phyloP scores from a whole-genome alignment of 2,329 filamentous ascomycete species.

The Penicillium fuscoglaucum region DNA sequence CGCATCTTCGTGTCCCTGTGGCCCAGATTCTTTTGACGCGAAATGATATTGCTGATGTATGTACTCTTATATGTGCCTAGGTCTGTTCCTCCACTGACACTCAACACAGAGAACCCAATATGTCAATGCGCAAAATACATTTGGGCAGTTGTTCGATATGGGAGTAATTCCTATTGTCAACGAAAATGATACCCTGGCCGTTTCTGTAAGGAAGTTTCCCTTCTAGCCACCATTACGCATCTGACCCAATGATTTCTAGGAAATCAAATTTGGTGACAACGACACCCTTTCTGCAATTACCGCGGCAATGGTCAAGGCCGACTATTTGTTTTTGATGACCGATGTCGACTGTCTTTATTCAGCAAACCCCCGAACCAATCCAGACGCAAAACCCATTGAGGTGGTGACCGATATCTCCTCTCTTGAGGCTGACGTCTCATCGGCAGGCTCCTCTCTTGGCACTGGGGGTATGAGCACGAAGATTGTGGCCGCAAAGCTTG shows the following conservation, averaged over 20 bases:
- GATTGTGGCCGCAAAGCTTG: conserved; percentile 87
- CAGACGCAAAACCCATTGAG: conserved; percentile 85
- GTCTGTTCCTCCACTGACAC: conserved; percentile 13
- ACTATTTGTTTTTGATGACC: conserved; percentile 97
- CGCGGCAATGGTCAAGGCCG: conserved; percentile 93
- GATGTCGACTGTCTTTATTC: conserved; percentile 98
- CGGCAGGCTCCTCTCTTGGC: conserved; percentile 81
- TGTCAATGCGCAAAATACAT: conserved; percentile 93
- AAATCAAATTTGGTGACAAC: conserved; percentile 99
- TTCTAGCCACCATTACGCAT: background rate
- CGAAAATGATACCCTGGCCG: conserved; percentile 94
- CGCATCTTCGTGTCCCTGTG: conserved; percentile 82
- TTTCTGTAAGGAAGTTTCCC: conserved; percentile 58
- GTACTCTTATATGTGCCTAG: conserved; percentile 23
- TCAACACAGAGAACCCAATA: conserved; percentile 75
- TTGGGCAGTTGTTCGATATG: conserved; percentile 86
- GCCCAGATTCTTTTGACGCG: conserved; percentile 92
- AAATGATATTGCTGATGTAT: conserved; percentile 92
- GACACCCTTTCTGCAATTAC: conserved; percentile 96
- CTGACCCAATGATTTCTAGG: conserved; percentile 40
- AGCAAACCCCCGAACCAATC: conserved; percentile 83
- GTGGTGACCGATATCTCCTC: conserved; percentile 85
- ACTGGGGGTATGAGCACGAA: conserved; percentile 98
- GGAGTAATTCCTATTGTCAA: conserved; percentile 98
- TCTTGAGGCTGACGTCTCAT: conserved; percentile 85